Evolutionary conservation across 2,329 filamentous ascomycete genomes (phyloP), one percentile per base, ranked within the genome.

Genomic region (Paecilomyces fulvus): DNA sequence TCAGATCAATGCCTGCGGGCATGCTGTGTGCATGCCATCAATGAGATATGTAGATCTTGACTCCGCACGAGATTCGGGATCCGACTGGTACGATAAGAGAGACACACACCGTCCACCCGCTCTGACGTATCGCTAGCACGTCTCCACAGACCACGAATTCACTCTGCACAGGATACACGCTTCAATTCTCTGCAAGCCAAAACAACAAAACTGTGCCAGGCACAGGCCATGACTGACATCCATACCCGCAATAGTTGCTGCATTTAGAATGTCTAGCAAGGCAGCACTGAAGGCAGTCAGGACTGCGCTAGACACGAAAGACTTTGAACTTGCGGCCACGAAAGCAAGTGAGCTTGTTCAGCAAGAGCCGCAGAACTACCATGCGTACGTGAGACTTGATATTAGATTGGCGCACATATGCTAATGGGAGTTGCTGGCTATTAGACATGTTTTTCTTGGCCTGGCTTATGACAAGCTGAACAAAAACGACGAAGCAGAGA

Each of bases 391-490:
- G 51, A 46, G 46, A 31, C 20, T 30, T 21, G 25, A 53, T 23
- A 33, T 53, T n/a, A 20, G 37, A 10, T 14, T 49, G 53, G 6
- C 30, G 49, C 31, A 51, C 51, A 48, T 53, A 53, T 51, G 57
- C 65, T 61, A 58, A 59, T 2, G 28, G 53, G 31, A 49, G 49
- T 46, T 20, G n/a, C 30, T 51, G 20, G 14, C 17, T 58, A 28
- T 28, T 28, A 90, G 87, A 25, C 83, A 89, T 61, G 81, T 97
- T n/a, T 95, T 96, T 68, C 78, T 95, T 17, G 94, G 90, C 1
- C 90, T 95, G 70, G 88, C 89, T 1, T 78, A 87, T 50, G 90
- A 95, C 71, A 94, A 91, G 70, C 82, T 87, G 59, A 83, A 84
- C 58, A 82, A 85, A 59, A 74, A 81, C 7, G 84, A 88, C 6